Base-by-base conservation (phyloP, 2,329 filamentous ascomycete species). In the Apiospora koreana region DNA sequence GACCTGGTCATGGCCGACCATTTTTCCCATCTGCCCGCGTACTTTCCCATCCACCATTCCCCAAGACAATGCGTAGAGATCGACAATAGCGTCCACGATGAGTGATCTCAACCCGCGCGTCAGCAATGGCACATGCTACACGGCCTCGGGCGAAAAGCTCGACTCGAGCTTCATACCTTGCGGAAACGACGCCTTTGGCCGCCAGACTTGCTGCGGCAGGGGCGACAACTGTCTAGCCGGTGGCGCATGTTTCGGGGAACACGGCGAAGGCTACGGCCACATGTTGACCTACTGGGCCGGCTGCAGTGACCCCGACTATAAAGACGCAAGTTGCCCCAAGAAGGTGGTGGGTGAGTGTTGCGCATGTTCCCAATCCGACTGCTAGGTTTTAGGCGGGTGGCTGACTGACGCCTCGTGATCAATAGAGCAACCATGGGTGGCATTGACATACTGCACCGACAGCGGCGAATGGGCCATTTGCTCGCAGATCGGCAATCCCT, bases 121-220 rank as follows among this genome's bases (percentile, higher is more conserved):
- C 68, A 72, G 70, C 70, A 73, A 72, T 48, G 72, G 72, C 65
- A 74, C 71, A 21, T 74, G 72, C 67, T 74, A 74, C 45, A 68
- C 71, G 16, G 69, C 71, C 6, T 43, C 70, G 10, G 71, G 71
- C 10, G 65, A 71, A 14, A 31, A 67, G 50, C 45, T 72, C 12
- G 70, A 74, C 70, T 42, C 16, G 46, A 70, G 65, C 45, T 74
- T 74, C 71, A 70, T 72, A 46, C 72, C 72, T 6, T 74, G 72
- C 72, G 72, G 72, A 45, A 74, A 74, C 69, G 70, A 70, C 28
- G 71, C 71, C 45, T 72, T 70, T 38, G 72, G 72, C 65, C 71
- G 69, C 28, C 71, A 71, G 64, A 72, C 72, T 1, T 73, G 72
- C 45, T 73, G 72, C 46, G 72, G 72, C 18, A 48, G 23, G 16